These are phyloP conservation scores for Hirsutella minnesotensis DNA, from an alignment of 2,329 filamentous ascomycete genomes.

Conservation along the genomic window DNA sequence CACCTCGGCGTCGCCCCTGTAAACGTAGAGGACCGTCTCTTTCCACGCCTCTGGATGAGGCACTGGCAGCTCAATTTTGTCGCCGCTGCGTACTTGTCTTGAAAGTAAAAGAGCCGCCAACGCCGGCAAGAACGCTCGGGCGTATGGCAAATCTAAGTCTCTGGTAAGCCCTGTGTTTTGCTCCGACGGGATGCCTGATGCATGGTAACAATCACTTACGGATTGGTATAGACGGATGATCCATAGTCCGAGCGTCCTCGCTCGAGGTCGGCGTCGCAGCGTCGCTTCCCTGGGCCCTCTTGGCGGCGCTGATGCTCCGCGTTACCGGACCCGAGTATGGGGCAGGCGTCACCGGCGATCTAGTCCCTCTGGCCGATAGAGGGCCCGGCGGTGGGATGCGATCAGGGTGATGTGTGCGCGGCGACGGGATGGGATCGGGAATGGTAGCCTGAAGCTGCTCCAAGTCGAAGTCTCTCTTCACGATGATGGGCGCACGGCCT, in stretches of 20 bases:
- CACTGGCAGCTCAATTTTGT: constrained; percentile 44
- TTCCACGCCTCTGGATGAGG: constrained; percentile 44
- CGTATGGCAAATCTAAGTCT: constrained; percentile 16
- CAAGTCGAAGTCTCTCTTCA: constrained; percentile 39
- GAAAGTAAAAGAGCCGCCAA: constrained; percentile 43
- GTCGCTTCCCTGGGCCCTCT: not conserved
- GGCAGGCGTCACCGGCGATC: not conserved
- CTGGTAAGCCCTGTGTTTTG: not conserved
- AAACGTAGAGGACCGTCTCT: constrained; percentile 42
- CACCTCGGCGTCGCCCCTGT: constrained; percentile 34
- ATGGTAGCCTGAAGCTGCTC: constrained; percentile 33
- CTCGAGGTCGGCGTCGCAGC: not conserved
- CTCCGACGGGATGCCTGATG: not conserved
- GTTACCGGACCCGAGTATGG: not conserved
- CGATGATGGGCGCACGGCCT: constrained; percentile 31
- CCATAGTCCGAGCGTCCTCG: not conserved
- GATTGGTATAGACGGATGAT: constrained; percentile 4
- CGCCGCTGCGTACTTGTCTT: constrained; percentile 36
- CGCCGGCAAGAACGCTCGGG: constrained; percentile 32
- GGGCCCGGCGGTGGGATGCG: constrained; percentile 6
- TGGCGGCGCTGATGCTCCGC: not conserved
- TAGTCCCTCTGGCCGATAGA: not conserved
- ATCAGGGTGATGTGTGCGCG: constrained; percentile 9
- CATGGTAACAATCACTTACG: constrained; percentile 2
- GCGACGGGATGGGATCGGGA: constrained; percentile 18